phyloP scores from a whole-genome alignment of 495 filamentous ascomycete genomes.

The Penicillium lagena region DNA sequence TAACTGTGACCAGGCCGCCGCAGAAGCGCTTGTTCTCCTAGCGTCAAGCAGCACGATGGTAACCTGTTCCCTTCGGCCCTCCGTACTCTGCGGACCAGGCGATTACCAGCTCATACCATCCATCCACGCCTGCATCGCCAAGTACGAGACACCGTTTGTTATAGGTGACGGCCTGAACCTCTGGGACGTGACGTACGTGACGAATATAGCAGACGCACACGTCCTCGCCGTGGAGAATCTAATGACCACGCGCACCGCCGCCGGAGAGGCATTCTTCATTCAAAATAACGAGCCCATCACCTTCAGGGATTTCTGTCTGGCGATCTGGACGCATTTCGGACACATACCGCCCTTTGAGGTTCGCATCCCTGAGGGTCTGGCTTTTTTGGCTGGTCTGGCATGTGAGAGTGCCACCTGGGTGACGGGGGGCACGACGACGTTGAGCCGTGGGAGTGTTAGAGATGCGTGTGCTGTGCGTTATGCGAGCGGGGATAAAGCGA shows the following conservation, averaged over 20 bases:
- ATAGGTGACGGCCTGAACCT: conserved; percentile 52
- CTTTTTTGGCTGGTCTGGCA: conserved; percentile 40
- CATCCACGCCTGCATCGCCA: conserved; percentile 50
- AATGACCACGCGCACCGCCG: conserved; percentile 45
- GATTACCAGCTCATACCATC: conserved; percentile 47
- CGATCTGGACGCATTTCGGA: conserved; percentile 53
- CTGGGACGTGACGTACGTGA: conserved; percentile 56
- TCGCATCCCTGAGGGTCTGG: conserved; percentile 45
- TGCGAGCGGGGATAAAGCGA: conserved; percentile 52
- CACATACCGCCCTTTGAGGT: conserved; percentile 47
- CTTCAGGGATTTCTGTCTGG: conserved; percentile 54
- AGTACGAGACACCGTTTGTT: conserved; percentile 49
- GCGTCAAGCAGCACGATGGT: conserved; percentile 36
- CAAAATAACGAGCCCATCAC: conserved; percentile 57
- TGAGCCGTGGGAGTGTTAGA: conserved; percentile 50
- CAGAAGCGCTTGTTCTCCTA: conserved; percentile 49
- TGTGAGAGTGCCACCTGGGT: conserved; percentile 49
- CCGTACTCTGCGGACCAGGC: conserved; percentile 50
- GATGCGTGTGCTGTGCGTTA: conserved; percentile 50
- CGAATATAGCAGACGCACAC: conserved; percentile 57
- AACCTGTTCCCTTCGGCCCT: conserved; percentile 52
- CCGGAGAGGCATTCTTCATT: conserved; percentile 58
- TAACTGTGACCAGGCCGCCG: conserved; percentile 32
- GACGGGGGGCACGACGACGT: conserved; percentile 36
- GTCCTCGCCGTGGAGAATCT: conserved; percentile 56